A percentile compares a stretch with the other conserved stretches of the same genome.
These are phyloP conservation scores for Paspalum notatum DNA, from an alignment of 176 grass and related monocot species.

Conservation along the genomic window DNA sequence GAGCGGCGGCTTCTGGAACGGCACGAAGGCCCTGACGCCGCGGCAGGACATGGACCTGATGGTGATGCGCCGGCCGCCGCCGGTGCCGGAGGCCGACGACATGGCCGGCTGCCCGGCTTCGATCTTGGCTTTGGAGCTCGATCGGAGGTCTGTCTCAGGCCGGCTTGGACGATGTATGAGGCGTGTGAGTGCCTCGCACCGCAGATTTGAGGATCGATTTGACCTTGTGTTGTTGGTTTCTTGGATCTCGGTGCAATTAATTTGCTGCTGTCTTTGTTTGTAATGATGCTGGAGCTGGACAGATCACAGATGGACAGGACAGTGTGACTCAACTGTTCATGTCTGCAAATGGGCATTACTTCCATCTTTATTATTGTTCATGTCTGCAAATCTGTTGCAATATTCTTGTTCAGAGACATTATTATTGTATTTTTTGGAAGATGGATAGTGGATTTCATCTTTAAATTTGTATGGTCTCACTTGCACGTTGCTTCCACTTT, in stretches of 20 bases:
- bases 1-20: conserved; percentile 64
- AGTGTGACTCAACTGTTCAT: neutral
- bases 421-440: neutral
- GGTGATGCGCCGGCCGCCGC: conserved; percentile 38
- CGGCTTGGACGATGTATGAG: neutral
- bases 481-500: neutral
- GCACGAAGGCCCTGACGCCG: conserved; percentile 53
- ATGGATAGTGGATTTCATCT: neutral
- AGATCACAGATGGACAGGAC: neutral
- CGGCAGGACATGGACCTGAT: conserved; percentile 63
- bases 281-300: neutral
- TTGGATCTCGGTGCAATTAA: conserved; percentile 13
- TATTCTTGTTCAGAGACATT: neutral
- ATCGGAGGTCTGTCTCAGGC: neutral
- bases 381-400: neutral
- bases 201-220: neutral
- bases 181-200: neutral
- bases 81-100: conserved; percentile 13
- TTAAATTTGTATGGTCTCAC: neutral
- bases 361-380: neutral
- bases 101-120: conserved; percentile 28
- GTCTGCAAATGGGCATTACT: neutral
- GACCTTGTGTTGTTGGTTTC: neutral
- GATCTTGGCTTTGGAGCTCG: neutral
- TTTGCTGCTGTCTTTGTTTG: neutral